phyloP scores from a whole-genome alignment of 2,329 filamentous ascomycete species.

The Lizonia empirigonia region DNA sequence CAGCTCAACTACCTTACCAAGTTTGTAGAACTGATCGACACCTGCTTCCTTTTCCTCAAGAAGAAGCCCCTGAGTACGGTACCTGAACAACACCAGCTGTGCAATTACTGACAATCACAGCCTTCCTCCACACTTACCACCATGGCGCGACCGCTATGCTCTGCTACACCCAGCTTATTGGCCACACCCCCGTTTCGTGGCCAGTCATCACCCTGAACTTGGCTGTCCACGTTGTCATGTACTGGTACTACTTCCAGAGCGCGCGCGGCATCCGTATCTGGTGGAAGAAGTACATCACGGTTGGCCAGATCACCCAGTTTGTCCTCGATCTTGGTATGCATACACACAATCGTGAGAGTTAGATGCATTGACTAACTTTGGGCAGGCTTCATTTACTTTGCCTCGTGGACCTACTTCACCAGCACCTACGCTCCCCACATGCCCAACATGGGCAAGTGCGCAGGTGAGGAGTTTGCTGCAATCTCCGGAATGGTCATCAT shows the following conservation, averaged over 20 bases:
- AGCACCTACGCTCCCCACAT: conserved; percentile 86
- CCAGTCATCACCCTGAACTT: conserved; percentile 92
- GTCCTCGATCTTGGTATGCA: conserved; percentile 88
- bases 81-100: background rate
- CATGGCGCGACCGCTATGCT: conserved; percentile 95
- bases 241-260: conserved; percentile 99
- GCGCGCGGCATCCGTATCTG: conserved; percentile 93
- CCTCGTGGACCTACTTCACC: conserved; percentile 98
- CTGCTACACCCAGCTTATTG: conserved; percentile 96
- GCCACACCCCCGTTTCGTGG: conserved; percentile 92
- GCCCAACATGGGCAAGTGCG: conserved; percentile 84
- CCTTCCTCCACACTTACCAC: conserved; percentile 99
- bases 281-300: conserved; percentile 99
- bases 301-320: conserved; percentile 96
- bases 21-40: conserved; percentile 94
- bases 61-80: conserved; percentile 91
- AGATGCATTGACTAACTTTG: conserved; percentile 26
- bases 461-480: conserved; percentile 95
- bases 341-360: conserved; percentile 15
- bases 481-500: conserved; percentile 91
- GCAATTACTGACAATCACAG: conserved; percentile 40
- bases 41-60: conserved; percentile 96
- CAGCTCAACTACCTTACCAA: conserved; percentile 98
- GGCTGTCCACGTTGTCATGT: conserved; percentile 96
- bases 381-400: conserved; percentile 94